Conservation (phyloP, 164 flowering plant species). For the Nymphaea thermarum region DNA sequence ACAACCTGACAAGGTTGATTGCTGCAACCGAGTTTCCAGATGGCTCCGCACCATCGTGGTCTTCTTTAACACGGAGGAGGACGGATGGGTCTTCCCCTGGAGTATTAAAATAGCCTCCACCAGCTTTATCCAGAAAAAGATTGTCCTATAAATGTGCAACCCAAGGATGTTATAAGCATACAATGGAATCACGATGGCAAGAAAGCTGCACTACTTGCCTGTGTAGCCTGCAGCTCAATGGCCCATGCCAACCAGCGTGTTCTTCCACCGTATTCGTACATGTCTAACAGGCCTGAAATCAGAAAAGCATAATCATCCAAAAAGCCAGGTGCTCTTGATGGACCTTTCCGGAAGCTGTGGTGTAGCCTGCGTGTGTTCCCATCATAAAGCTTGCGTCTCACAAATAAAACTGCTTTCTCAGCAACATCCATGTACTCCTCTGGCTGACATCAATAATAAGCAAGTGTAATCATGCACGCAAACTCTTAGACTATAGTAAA, state of each 20-base stretch:
- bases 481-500: no score
- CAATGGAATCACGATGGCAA: no score
- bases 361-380: constrained; percentile 44
- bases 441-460: constrained; percentile 28
- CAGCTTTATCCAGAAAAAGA: constrained; percentile 71
- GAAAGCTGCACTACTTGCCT: constrained; percentile 30
- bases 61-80: constrained; percentile 90
- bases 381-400: constrained; percentile 49
- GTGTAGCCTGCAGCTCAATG: constrained; percentile 61
- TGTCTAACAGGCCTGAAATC: constrained; percentile 70
- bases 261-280: constrained; percentile 69
- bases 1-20: constrained; percentile 68
- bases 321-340: constrained; percentile 90
- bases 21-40: constrained; percentile 88
- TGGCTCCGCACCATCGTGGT: constrained; percentile 97
- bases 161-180: no score
- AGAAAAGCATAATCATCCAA: constrained; percentile 92
- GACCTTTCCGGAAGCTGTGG: constrained; percentile 86
- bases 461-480: no score
- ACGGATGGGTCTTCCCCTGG: constrained; percentile 83
- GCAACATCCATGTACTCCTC: constrained; percentile 68
- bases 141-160: constrained; percentile 40
- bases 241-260: constrained; percentile 80
- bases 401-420: constrained; percentile 75
- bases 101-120: constrained; percentile 90